phyloP scores from a whole-genome alignment of 441 rosid genomes.

The Manihot esculenta region DNA sequence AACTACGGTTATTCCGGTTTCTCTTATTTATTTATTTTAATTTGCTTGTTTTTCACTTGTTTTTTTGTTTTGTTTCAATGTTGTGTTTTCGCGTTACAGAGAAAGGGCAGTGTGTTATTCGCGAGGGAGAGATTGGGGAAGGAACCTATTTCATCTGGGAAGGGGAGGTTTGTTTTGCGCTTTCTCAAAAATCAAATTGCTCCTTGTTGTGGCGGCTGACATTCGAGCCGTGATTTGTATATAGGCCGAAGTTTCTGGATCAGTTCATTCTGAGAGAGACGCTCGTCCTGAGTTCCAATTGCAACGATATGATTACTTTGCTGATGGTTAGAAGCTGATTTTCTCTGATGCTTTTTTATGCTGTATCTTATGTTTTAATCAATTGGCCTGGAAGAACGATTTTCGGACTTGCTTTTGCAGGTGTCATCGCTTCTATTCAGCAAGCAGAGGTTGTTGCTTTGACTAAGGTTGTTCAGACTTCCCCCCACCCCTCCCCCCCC shows the following conservation, averaged over 20 bases:
- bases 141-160: constrained; percentile 82
- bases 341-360: neutral
- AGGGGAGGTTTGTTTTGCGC: constrained; percentile 62
- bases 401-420: constrained; percentile 38
- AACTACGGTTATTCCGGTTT: constrained; percentile 45
- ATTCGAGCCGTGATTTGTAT: neutral
- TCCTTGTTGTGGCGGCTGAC: neutral
- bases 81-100: constrained; percentile 33
- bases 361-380: neutral
- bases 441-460: constrained; percentile 71
- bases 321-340: constrained; percentile 51
- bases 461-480: constrained; percentile 48
- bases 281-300: constrained; percentile 67
- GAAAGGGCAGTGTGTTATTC: constrained; percentile 67
- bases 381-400: constrained; percentile 1
- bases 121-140: constrained; percentile 69
- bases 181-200: neutral
- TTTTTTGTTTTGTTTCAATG: neutral
- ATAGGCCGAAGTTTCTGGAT: constrained; percentile 78
- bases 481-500: neutral
- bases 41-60: neutral
- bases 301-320: constrained; percentile 81
- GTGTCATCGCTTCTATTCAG: constrained; percentile 47
- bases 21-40: neutral
- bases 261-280: constrained; percentile 59